Base-by-base conservation (phyloP, 495 filamentous ascomycete species). In the Lasiosphaeris hirsuta region DNA sequence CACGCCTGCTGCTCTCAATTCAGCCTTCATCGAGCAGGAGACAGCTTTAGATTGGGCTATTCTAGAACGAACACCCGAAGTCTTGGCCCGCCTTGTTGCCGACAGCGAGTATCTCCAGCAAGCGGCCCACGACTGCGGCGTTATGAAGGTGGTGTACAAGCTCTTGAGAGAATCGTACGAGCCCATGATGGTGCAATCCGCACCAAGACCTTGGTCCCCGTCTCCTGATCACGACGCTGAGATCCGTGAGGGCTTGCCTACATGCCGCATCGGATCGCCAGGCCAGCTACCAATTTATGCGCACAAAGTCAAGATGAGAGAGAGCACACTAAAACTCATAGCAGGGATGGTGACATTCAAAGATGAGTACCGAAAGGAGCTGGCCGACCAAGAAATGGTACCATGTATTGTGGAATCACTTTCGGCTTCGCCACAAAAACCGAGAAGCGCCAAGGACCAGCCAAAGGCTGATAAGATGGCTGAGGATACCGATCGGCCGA, bases 321-420 rank as follows among this genome's bases (percentile, higher is more conserved):
- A 91, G 67, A 84, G 83, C 47, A 83, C 87, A n/a, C 72, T 98
- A 19, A 85, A 84, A 56, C 90, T 90, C 10, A 72, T 97, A 47
- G 88, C 89, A 42, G 85, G 88, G 5, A 68, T 98, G 56, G 85
- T 88, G 13, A 80, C 88, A 5, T 86, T 87, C 64, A 91, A 90
- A 50, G 92, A 97, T 55, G 84, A 89, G 37, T 92, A 91, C 62
- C 81, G 92, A 23, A 96, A 96, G 68, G 77, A 79, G 3, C 79
- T 97, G 42, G 88, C 93, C 48, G 90, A 93, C 17, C 83, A 88
- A 50, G 90, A 90, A 3, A 81, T 90, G 15, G 78, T 94, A 3
- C 82, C 85, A 1, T 91, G 87, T 66, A 85, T 97, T 35, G 86
- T 94, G 38, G 89, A 94, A 60, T 90, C 92, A 0, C 78, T 97